Evolutionary conservation across 352 stramenopile species (phyloP).

Genomic region (Thalassiosira hispida): DNA sequence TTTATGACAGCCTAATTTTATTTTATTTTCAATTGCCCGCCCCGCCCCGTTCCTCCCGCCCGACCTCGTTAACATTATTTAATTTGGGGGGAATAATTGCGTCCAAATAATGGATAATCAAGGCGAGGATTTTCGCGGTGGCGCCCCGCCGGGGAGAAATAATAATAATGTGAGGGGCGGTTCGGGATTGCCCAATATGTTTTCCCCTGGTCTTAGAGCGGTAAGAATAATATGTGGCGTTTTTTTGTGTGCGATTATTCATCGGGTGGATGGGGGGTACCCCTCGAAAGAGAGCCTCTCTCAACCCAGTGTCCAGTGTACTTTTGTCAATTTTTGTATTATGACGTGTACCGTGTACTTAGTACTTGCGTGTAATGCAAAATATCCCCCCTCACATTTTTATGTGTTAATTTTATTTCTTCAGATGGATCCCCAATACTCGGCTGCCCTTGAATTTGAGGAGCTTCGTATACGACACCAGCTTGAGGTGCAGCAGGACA

Average conservation of each 20-base stretch:
- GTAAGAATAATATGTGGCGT: conserved; percentile 20
- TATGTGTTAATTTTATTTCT: conserved; percentile 13
- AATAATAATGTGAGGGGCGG: conserved; percentile 25
- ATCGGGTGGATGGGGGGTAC: neutral
- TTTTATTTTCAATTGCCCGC: neutral
- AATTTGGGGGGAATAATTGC: conserved; percentile 1
- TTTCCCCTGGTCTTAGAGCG: conserved; percentile 21
- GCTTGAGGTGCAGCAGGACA: conserved; percentile 52
- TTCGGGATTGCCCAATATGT: conserved; percentile 18
- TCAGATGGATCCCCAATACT: conserved; percentile 42
- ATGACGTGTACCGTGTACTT: too few species aligned
- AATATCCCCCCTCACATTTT: conserved; percentile 4
- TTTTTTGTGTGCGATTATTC: neutral
- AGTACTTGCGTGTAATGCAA: too few species aligned
- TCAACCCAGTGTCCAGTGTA: neutral
- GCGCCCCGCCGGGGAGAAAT: conserved; percentile 4
- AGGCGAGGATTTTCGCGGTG: conserved; percentile 11
- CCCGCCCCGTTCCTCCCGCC: neutral
- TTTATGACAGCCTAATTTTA: neutral
- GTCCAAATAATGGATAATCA: conserved; percentile 4
- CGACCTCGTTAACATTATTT: neutral
- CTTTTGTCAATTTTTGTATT: neutral
- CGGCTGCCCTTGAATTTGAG: conserved; percentile 47
- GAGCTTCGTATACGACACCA: conserved; percentile 41
- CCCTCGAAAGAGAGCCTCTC: neutral